phyloP scores from a whole-genome alignment of 192 early-diverging fungal species.

The Entomortierella chlamydospora region DNA sequence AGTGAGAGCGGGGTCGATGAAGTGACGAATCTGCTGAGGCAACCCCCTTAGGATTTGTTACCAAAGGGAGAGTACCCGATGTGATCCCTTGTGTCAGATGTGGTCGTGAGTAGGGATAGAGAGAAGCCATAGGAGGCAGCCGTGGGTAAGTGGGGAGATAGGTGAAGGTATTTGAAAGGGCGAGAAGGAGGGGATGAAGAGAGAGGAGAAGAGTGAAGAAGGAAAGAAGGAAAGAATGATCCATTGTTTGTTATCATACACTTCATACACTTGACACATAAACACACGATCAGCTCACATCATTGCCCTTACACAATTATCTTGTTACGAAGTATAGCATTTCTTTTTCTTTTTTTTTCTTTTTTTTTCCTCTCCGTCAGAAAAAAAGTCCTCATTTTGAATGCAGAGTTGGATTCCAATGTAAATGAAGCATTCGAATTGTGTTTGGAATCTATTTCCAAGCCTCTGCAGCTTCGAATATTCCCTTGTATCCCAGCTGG shows the following conservation, averaged over 20 bases:
- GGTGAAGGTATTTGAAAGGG: background rate
- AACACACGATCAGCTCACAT: too few relatives aligned
- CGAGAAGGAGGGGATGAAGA: background rate
- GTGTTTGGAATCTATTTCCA: too few relatives aligned
- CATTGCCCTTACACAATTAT: too few relatives aligned
- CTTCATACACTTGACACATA: background rate
- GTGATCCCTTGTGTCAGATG: slow-evolving; percentile 8
- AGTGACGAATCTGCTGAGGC: background rate
- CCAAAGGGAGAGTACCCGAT: background rate
- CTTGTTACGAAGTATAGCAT: too few relatives aligned
- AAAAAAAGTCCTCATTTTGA: too few relatives aligned
- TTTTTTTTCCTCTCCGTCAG: too few relatives aligned
- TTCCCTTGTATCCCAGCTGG: too few relatives aligned
- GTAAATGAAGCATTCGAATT: too few relatives aligned
- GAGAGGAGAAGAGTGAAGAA: background rate
- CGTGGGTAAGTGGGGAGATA: background rate
- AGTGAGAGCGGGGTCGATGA: background rate
- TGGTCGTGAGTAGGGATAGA: slow-evolving; percentile 5
- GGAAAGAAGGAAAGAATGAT: background rate
- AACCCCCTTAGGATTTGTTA: too few relatives aligned
- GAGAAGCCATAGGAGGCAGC: background rate
- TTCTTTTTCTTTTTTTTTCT: too few relatives aligned
- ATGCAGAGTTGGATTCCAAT: too few relatives aligned
- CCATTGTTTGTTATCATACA: background rate
- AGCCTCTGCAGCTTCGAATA: too few relatives aligned